Conservation (phyloP, 345 rosid genomes). For the Eucalyptus caleyi region DNA sequence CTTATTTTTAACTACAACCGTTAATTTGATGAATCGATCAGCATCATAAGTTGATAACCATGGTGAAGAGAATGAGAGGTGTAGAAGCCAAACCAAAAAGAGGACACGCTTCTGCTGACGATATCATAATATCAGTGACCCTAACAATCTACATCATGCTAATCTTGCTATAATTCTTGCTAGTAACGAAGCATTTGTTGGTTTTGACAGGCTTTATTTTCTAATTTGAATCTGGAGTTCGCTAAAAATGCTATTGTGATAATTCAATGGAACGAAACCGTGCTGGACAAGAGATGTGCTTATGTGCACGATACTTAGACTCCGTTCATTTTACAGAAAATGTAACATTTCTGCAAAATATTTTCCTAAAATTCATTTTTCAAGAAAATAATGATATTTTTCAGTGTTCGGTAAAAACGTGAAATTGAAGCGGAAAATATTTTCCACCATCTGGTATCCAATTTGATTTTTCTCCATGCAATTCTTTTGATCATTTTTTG, state of each 20-base stretch:
- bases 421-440: no score
- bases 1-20: not conserved
- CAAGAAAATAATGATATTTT: no score
- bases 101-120: not conserved
- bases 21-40: not conserved
- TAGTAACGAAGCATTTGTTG: not conserved
- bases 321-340: rapidly evolving
- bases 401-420: rapidly evolving
- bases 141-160: not conserved
- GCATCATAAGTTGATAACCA: not conserved
- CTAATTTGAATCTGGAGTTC: not conserved
- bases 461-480: no score
- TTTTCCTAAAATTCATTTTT: no score
- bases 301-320: not conserved
- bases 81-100: not conserved
- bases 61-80: not conserved
- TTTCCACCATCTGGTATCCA: rapidly evolving
- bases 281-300: not conserved
- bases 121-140: not conserved
- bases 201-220: not conserved
- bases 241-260: not conserved
- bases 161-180: not conserved
- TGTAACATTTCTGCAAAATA: no score
- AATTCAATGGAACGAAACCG: not conserved
- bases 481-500: no score